Evolutionary conservation across 345 rosid species (phyloP).

Genomic region (Viola odorata): DNA sequence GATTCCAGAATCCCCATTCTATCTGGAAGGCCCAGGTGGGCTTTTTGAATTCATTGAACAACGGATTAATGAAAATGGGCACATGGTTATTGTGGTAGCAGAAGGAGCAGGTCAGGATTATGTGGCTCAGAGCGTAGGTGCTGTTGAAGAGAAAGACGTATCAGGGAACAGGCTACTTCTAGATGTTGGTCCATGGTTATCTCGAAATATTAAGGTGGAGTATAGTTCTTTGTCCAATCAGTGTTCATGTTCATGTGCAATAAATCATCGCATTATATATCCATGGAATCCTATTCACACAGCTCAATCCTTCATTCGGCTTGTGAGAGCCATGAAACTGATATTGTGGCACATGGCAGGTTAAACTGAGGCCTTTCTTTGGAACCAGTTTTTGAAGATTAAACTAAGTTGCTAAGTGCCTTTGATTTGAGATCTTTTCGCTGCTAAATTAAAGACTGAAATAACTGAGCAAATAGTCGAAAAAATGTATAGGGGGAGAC

Average conservation of each 20-base stretch:
- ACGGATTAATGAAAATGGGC: slow-evolving; percentile 74
- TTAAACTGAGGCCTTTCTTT: no score
- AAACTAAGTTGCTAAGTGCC: no score
- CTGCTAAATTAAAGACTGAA: no score
- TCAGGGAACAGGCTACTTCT: slow-evolving; percentile 87
- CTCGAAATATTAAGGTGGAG: slow-evolving; percentile 77
- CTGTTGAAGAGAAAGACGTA: slow-evolving; percentile 57
- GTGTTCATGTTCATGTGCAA: neutral
- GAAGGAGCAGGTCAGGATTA: slow-evolving; percentile 96
- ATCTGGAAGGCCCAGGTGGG: slow-evolving; percentile 83
- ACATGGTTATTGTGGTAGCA: slow-evolving; percentile 78
- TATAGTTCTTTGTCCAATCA: neutral
- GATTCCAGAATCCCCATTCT: slow-evolving; percentile 94
- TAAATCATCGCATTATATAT: neutral
- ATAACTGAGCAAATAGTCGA: no score
- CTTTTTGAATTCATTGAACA: slow-evolving; percentile 76
- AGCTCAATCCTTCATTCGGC: no score
- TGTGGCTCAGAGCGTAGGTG: slow-evolving; percentile 52
- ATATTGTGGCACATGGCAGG: no score
- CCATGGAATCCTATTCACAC: no score
- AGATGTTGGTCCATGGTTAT: slow-evolving; percentile 89
- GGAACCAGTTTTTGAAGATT: no score
- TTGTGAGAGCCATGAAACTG: no score
- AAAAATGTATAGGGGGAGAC: no score
- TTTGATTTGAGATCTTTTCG: no score